A percentile compares a stretch with the other conserved stretches of the same genome.
phyloP scores from a whole-genome alignment of 1,139 yeast genomes.

The Arxiozyma bovina region DNA sequence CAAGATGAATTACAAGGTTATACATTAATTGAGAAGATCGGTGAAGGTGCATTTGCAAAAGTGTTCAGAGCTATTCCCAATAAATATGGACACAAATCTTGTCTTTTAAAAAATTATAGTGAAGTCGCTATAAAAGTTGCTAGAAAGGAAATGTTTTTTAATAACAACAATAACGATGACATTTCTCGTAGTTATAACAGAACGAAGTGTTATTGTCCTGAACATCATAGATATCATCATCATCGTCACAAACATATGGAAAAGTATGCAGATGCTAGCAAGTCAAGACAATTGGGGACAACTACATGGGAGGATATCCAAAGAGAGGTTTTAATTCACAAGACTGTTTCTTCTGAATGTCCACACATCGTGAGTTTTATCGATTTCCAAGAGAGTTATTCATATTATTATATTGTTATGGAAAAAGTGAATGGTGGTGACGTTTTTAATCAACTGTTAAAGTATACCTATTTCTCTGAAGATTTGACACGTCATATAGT shows the following conservation, averaged over 20 bases:
- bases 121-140: constrained; percentile 70
- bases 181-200: no score
- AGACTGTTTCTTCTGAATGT: constrained; percentile 39
- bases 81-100: background rate
- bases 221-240: constrained; percentile 1
- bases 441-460: constrained; percentile 83
- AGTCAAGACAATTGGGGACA: constrained; percentile 5
- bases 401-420: constrained; percentile 66
- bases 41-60: constrained; percentile 84
- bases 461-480: constrained; percentile 83
- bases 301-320: constrained; percentile 34
- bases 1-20: constrained; percentile 23
- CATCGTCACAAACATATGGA: constrained; percentile 1
- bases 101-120: constrained; percentile 1
- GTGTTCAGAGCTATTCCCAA: constrained; percentile 36
- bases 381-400: constrained; percentile 54
- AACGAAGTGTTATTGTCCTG: constrained; percentile 3
- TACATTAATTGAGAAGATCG: constrained; percentile 37
- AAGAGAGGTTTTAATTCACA: constrained; percentile 61
- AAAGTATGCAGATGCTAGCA: background rate
- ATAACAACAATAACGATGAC: constrained; percentile 12
- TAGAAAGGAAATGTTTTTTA: constrained; percentile 43
- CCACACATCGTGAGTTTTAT: constrained; percentile 54
- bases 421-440: constrained; percentile 94
- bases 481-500: constrained; percentile 78